These are phyloP conservation scores for Phaeoacremonium minimum DNA, from an alignment of 2,329 filamentous ascomycete species.

Conservation along the genomic window DNA sequence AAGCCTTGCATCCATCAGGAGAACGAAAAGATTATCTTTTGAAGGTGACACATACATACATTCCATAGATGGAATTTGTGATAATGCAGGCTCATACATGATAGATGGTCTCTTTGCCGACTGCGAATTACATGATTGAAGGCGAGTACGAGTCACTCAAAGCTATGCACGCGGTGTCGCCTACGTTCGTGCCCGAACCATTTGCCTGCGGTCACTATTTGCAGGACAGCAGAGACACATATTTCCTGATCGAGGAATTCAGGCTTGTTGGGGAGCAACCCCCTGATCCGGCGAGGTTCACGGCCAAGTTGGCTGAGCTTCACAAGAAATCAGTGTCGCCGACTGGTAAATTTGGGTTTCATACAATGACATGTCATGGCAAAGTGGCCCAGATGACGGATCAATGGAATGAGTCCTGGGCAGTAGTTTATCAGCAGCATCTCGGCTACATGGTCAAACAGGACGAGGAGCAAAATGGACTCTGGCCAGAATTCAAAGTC, in stretches of 20 bases:
- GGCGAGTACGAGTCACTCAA: neutral
- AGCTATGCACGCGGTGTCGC: neutral
- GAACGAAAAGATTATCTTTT: neutral
- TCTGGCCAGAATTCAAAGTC: conserved; percentile 2
- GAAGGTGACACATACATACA: neutral
- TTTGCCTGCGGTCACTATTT: conserved; percentile 1
- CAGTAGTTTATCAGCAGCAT: conserved; percentile 1
- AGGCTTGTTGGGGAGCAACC: neutral
- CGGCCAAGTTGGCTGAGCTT: neutral
- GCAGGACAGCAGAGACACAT: neutral
- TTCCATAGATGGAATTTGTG: too few relatives aligned
- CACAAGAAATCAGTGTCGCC: neutral
- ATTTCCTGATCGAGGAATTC: conserved; percentile 4
- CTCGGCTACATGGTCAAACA: conserved; percentile 1
- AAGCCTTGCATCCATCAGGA: neutral
- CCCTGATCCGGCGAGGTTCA: neutral
- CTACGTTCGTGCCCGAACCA: conserved; percentile 1
- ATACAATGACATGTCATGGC: conserved; percentile 3
- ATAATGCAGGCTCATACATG: neutral
- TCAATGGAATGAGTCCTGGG: conserved; percentile 3
- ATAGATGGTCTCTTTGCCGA: neutral
- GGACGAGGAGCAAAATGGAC: conserved; percentile 1
- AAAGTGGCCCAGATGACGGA: conserved; percentile 3
- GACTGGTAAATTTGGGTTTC: conserved; percentile 2
- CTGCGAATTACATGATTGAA: neutral